Base-by-base conservation (phyloP, 306 rosid species). In the Trifolium subterraneum region DNA sequence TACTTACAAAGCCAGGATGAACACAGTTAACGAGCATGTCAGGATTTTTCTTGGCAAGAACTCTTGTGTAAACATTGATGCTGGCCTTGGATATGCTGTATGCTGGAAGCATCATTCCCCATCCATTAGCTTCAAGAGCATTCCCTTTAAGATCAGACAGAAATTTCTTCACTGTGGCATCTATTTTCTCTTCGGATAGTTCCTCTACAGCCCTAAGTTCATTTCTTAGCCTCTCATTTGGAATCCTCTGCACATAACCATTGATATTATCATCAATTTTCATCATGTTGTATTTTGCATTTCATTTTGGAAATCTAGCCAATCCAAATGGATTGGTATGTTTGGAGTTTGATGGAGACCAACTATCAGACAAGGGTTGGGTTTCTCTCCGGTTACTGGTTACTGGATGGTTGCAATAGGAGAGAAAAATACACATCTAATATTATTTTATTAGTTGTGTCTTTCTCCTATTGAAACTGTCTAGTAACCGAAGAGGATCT, bases 91-190 rank as follows among this genome's bases (percentile, higher is more conserved):
- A 44, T 56, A 67, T 67, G 72, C 72, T 67, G 72, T 67, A 67
- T 44, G 87, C 73, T 13, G 92, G 96, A 18, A 86, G 81, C 90
- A 89, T 84, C 82, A 64, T 50, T 33, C 64, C 1, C 95, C 95
- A 89, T 50, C 88, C 90, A 64, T 86, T 87, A 14, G 70, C 79
- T 76, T 87, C 90, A 50, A 86, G 75, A 25, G 59, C 44, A 50
- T 87, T 81, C 73, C 64, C 88, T 75, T 82, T 80, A 38, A 82
- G 41, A 72, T 87, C 88, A 14, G 64, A 11, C 38, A 82, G 56
- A 60, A 84, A 86, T 55, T 44, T 86, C 78, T 56, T 74, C 78
- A 90, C 15, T 48, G 80, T 9, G 29, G 15, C 85, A 11, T 87
- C 96, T 64, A 90, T 64, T 79, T 74, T 87, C 74, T 80, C 87